Evolutionary conservation across 306 rosid species (phyloP).

Genomic region (Oemleria cerasiformis): DNA sequence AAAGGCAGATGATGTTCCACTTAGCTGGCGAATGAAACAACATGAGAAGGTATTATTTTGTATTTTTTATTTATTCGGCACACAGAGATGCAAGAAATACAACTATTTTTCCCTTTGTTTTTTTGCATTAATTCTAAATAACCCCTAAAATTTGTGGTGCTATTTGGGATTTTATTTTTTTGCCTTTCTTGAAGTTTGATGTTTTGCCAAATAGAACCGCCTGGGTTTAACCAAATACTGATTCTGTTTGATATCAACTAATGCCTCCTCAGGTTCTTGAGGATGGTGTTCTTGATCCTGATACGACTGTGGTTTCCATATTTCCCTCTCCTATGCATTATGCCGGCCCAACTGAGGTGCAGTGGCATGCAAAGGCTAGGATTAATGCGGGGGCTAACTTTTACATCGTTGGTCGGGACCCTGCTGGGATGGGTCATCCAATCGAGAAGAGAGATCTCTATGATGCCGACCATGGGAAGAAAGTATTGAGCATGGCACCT

Average conservation of each 20-base stretch:
- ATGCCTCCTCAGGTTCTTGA: slow-evolving; percentile 72
- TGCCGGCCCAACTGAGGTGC: slow-evolving; percentile 99
- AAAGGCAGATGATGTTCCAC: slow-evolving; percentile 98
- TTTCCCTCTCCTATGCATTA: slow-evolving; percentile 99
- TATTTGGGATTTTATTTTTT: background rate
- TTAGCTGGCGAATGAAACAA: slow-evolving; percentile 93
- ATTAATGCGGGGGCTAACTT: slow-evolving; percentile 98
- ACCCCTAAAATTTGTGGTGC: background rate
- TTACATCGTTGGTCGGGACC: slow-evolving; percentile 98
- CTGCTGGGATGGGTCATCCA: slow-evolving; percentile 99
- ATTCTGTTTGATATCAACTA: background rate
- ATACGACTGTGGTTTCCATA: slow-evolving; percentile 94
- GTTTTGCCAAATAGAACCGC: background rate
- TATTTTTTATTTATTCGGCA: background rate
- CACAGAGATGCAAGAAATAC: background rate
- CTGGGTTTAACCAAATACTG: background rate
- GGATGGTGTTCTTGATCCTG: slow-evolving; percentile 99
- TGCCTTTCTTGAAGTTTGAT: background rate
- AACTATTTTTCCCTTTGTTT: too few species aligned
- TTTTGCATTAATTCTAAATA: background rate
- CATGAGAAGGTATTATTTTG: slow-evolving; percentile 72
- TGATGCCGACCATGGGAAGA: slow-evolving; percentile 98
- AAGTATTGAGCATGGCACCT: slow-evolving; percentile 98
- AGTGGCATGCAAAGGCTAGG: slow-evolving; percentile 99
- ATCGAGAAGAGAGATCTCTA: slow-evolving; percentile 81